phyloP scores from a whole-genome alignment of 192 early-diverging fungal genomes.

The Tieghemiomyces parasiticus region DNA sequence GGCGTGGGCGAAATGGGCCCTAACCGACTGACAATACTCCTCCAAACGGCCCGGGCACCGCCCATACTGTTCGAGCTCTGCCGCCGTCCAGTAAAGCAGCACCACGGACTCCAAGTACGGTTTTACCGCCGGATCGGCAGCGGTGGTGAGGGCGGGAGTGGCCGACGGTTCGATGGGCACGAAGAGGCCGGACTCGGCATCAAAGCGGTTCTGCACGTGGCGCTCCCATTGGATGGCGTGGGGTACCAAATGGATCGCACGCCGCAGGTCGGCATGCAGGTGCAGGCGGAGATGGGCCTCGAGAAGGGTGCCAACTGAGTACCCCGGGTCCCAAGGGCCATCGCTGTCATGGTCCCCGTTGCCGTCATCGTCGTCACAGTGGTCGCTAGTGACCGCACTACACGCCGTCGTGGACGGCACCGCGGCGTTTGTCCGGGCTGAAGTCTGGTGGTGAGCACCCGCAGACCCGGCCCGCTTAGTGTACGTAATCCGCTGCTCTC shows the following conservation, averaged over 20 bases:
- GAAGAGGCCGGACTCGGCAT: constrained; percentile 5
- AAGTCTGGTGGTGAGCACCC: not conserved
- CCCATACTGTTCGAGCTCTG: not conserved
- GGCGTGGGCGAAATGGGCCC: not conserved
- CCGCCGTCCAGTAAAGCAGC: not conserved
- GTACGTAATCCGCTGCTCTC: not conserved
- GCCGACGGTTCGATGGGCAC: not conserved
- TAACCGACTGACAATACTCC: not conserved
- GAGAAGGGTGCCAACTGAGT: not conserved
- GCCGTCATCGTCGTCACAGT: not conserved
- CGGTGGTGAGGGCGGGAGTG: no score
- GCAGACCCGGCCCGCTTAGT: not conserved
- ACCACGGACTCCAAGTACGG: not conserved
- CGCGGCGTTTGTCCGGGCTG: no score
- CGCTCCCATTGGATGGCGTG: constrained; percentile 2
- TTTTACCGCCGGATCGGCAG: no score
- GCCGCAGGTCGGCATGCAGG: not conserved
- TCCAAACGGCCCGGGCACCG: not conserved
- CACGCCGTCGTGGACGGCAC: no score
- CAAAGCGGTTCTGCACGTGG: constrained; percentile 6
- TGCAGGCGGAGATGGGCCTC: not conserved
- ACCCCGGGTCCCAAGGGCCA: not conserved
- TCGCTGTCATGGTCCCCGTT: not conserved
- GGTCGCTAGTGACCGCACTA: no score
- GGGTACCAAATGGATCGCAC: no score